phyloP scores from a whole-genome alignment of 805 yeast genomes.

The Wickerhamiella domercqiae region DNA sequence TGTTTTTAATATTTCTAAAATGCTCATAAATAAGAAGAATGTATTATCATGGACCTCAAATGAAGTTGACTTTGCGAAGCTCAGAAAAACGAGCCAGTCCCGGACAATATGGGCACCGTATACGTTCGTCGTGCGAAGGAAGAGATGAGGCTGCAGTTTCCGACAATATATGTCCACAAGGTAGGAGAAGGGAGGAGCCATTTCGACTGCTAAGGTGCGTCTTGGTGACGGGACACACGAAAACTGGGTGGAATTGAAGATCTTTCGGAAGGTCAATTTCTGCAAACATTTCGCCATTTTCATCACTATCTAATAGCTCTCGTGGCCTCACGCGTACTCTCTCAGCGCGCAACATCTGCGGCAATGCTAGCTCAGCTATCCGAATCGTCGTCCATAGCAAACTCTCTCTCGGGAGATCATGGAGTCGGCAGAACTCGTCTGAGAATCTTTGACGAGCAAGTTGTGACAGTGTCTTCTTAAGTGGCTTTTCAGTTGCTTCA shows the following conservation, averaged over 20 bases:
- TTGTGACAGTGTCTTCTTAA: no score
- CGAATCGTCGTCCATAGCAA: not conserved
- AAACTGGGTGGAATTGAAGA: slow-evolving; percentile 46
- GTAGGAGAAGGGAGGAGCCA: slow-evolving; percentile 43
- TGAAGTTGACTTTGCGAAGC: not conserved
- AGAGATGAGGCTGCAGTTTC: slow-evolving; percentile 14
- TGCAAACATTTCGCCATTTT: slow-evolving; percentile 15
- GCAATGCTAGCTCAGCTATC: not conserved
- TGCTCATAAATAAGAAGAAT: not conserved
- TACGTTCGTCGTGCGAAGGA: not conserved
- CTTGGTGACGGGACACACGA: slow-evolving; percentile 57
- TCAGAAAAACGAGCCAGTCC: not conserved
- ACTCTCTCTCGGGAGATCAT: not conserved
- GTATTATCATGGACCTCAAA: not conserved
- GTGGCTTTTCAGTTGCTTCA: no score
- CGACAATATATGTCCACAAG: slow-evolving; percentile 51
- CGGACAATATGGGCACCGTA: slow-evolving; percentile 1
- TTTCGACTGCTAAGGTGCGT: slow-evolving; percentile 36
- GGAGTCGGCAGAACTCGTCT: not conserved
- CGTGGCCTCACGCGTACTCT: not conserved
- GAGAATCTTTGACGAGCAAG: no score
- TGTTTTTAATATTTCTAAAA: no score
- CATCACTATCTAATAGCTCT: no score
- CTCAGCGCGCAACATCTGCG: not conserved
- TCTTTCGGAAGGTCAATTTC: slow-evolving; percentile 40